phyloP scores from a whole-genome alignment of 2,329 filamentous ascomycete genomes.

The Monosporascus sp. region DNA sequence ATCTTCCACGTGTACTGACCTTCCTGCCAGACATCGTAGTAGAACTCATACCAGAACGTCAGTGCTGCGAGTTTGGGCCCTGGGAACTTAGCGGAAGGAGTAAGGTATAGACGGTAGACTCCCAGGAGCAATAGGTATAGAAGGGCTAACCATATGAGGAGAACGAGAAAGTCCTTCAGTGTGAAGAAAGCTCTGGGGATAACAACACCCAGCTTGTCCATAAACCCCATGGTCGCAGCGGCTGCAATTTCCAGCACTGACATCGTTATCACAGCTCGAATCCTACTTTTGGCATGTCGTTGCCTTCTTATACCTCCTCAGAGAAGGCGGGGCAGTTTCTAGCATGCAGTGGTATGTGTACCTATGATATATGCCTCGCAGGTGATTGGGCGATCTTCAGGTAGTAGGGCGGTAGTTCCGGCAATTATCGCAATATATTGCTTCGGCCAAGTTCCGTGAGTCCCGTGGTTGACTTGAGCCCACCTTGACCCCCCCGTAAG shows the following conservation, averaged over 20 bases:
- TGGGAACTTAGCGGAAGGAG: conserved; percentile 19
- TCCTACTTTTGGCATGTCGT: no score
- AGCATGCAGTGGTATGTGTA: no score
- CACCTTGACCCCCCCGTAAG: no score
- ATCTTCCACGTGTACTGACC: conserved; percentile 25
- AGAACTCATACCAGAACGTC: conserved; percentile 19
- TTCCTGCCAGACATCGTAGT: conserved; percentile 13
- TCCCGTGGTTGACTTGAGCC: no score
- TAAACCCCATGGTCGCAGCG: neutral
- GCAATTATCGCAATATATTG: no score
- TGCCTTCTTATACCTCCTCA: no score
- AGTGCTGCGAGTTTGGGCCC: conserved; percentile 19
- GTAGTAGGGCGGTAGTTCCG: no score
- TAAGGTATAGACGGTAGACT: conserved; percentile 17
- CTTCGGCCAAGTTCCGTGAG: no score
- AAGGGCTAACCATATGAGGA: neutral
- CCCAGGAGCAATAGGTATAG: neutral
- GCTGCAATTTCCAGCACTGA: neutral
- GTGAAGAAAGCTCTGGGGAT: neutral
- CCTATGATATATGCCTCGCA: no score
- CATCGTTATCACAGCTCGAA: no score
- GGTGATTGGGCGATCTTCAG: no score
- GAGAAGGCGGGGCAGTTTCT: no score
- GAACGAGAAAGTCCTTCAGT: neutral
- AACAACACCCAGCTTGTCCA: neutral